phyloP scores from a whole-genome alignment of 2,329 filamentous ascomycete genomes.

The Pleomassaria siparia region DNA sequence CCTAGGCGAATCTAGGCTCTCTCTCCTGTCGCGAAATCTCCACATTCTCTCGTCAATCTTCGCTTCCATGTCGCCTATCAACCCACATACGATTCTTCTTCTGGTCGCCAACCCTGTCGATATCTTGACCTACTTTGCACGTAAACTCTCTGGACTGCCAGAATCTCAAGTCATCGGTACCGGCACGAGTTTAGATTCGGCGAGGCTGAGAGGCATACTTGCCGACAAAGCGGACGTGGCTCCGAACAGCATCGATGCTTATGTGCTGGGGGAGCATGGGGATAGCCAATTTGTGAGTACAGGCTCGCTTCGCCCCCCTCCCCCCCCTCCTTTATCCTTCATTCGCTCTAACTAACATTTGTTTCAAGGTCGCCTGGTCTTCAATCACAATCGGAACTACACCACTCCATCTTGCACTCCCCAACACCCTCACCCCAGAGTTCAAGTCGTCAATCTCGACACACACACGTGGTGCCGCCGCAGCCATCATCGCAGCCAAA shows the following conservation, averaged over 20 bases:
- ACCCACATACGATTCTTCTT: constrained; percentile 51
- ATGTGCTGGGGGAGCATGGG: constrained; percentile 54
- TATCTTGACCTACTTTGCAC: constrained; percentile 54
- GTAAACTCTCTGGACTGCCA: constrained; percentile 52
- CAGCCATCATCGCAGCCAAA: constrained; percentile 53
- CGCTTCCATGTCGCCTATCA: constrained; percentile 52
- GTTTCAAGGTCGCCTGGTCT: constrained; percentile 47
- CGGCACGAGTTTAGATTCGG: constrained; percentile 57
- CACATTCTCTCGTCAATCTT: constrained; percentile 53
- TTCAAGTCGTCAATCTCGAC: constrained; percentile 43
- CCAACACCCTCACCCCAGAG: constrained; percentile 18
- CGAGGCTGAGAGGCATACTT: constrained; percentile 50
- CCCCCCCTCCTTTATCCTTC: not conserved
- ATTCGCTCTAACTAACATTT: too few species aligned
- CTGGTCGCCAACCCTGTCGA: constrained; percentile 60
- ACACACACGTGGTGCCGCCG: constrained; percentile 51
- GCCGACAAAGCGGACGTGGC: constrained; percentile 43
- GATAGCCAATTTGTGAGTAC: constrained; percentile 49
- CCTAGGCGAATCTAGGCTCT: constrained; percentile 48
- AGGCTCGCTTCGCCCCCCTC: too few species aligned
- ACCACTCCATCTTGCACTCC: constrained; percentile 41
- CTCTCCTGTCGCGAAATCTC: constrained; percentile 52
- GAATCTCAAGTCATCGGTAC: constrained; percentile 54
- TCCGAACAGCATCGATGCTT: constrained; percentile 45
- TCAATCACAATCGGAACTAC: constrained; percentile 47